Base-by-base conservation (phyloP, 225 moss, liverwort and hornwort genomes). In the Physcomitrellopsis africana region DNA sequence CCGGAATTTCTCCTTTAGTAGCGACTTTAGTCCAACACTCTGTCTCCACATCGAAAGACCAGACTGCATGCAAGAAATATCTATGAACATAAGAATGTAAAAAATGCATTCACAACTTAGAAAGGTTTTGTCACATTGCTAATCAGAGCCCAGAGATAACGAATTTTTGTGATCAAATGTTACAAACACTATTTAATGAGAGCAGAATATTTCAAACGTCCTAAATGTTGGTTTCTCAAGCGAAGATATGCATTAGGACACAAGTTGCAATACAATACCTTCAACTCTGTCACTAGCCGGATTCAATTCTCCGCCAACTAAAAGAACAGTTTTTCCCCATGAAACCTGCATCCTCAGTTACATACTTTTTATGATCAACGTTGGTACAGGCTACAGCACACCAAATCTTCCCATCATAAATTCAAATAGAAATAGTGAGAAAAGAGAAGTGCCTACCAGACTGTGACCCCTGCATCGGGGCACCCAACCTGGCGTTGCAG, bases 21-120 rank as follows among this genome's bases (percentile, higher is more conserved):
- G 86, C 74, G 15, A 95, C 88, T 73, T 81, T 84, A 7, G 87
- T 93, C 95, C 95, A 95, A 49, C 75, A 82, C 51, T 88, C 86
- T 20, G 86, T 85, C 75, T 95, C 92, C 58, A 92, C 67, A 80
- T 95, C 95, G 68, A 95, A 95, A 46, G 95, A 95, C 95, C 93
- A 95, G 27, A 93, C 93, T 93, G 88, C 72, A 67, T 17, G 16
- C 67, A 44, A 24, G 59, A 65, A 20, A 18, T 12, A 17, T 5
- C 46, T 32, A 51, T 66, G 41, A 75, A 18, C 51, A 60, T 60
- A 60, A 22, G 44, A 52, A 0, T 12, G 47, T 32, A 43, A 14
- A 60, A 37, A 23, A 57, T 41, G 55, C 11, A 46, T 14, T 19
- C 41, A 41, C 49, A 13, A 23, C 4, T 61, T 15, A 22, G 8